Percentiles rank a stretch among this genome's conserved stretches.
Evolutionary conservation across 164 flowering plant species (phyloP).

Genomic region (Stephania yunnanensis): DNA sequence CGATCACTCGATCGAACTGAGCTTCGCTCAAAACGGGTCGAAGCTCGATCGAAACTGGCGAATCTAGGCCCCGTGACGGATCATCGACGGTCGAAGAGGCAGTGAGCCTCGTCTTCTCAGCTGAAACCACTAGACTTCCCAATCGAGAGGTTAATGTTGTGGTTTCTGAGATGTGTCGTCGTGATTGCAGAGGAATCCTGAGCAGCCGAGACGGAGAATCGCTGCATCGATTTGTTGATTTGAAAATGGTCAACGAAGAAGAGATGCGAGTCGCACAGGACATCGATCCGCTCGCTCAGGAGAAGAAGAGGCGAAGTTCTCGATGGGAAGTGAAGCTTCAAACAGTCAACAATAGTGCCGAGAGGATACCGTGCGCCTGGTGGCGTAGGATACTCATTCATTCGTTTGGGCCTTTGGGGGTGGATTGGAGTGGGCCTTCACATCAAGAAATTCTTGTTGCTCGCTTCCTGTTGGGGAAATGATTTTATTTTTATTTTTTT

Average conservation of each 20-base stretch:
- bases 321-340: background rate
- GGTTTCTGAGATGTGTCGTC: background rate
- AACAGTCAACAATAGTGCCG: too few species aligned
- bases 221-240: background rate
- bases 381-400: background rate
- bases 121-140: background rate
- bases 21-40: conserved; percentile 41
- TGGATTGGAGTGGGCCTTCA: too few species aligned
- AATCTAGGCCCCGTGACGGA: conserved; percentile 28
- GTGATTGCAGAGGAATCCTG: conserved; percentile 7
- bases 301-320: background rate
- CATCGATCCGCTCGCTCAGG: background rate
- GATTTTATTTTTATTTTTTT: too few species aligned
- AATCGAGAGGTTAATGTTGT: conserved; percentile 5
- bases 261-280: conserved; percentile 9
- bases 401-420: too few species aligned
- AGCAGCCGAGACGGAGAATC: conserved; percentile 5
- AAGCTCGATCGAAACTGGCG: conserved; percentile 51
- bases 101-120: background rate
- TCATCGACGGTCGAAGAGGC: conserved; percentile 30
- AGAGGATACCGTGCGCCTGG: too few species aligned
- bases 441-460: too few species aligned
- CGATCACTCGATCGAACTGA: conserved; percentile 56
- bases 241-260: conserved; percentile 7
- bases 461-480: too few species aligned